Evolutionary conservation across 805 yeast genomes (phyloP), one percentile per base, ranked within the genome.

Genomic region (Starmerella gropengiesseri): DNA sequence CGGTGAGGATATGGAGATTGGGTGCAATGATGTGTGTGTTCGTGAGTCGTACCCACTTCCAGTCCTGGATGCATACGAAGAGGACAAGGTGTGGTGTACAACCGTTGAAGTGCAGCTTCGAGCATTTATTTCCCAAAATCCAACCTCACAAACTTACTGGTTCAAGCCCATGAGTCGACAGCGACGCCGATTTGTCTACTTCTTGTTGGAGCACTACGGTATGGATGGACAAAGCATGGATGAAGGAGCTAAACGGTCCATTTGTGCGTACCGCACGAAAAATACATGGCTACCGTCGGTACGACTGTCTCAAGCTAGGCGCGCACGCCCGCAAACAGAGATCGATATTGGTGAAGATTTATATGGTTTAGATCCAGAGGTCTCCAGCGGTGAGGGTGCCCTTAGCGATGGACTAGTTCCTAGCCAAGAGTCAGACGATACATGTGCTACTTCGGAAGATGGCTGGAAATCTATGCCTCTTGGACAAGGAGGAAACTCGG

Each of bases 221-320:
- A 52, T 84, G 5, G 75, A 70, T 51, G 68, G 82, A 0, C 87
- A 81, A 52, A 73, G 87, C 3, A 86, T 82, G 46, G 95, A 83
- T 59, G 72, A 70, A 3, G 95, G 85, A 45, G 93, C 94, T 0
- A 68, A 73, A 37, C 62, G 94, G 44, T 51, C 55, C 1, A 52
- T 55, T 1, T 26, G 49, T 9, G 57, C 42, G 4, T 28, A 40
- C 20, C 22, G 33, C 14, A 49, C 49, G 1, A 19, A 21, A 7
- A 17, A 25, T 4, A 39, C 51, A 2, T 44, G 53, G 47, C 32
- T 48, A n/a, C 50, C 53, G 1, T 31, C 26, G 9, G 29, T 39
- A 20, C 28, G 25, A 1, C 40, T 53, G 7, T 26, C 31, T 4
- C 29, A 45, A 8, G 49, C 54, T 2, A 35, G 47, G 3, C 40